These are phyloP conservation scores for Hevea brasiliensis DNA, from an alignment of 345 rosid genomes.

Conservation along the genomic window DNA sequence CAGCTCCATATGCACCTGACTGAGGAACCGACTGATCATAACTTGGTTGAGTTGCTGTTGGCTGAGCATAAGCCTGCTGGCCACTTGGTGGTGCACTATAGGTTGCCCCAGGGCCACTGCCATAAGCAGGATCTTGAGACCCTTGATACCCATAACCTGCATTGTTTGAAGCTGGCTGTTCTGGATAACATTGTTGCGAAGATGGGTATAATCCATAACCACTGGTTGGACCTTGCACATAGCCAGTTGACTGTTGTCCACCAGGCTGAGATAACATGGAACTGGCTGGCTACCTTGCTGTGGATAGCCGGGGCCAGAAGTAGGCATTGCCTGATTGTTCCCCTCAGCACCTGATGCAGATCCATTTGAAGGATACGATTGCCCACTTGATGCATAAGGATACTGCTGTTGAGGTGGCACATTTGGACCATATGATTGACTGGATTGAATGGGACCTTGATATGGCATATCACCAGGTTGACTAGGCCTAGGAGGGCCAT, in stretches of 20 bases:
- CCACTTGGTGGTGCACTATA: slow-evolving; percentile 48
- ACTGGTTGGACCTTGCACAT: slow-evolving; percentile 51
- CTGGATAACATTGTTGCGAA: slow-evolving; percentile 57
- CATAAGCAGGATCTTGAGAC: slow-evolving; percentile 64
- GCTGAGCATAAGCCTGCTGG: slow-evolving; percentile 58
- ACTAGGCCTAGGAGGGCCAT: slow-evolving; percentile 57
- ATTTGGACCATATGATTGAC: slow-evolving; percentile 55
- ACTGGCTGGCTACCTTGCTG: slow-evolving; percentile 56
- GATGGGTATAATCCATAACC: slow-evolving; percentile 57
- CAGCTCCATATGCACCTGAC: slow-evolving; percentile 50
- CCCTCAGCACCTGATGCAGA: slow-evolving; percentile 57
- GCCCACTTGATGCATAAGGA: slow-evolving; percentile 66
- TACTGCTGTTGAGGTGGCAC: slow-evolving; percentile 63
- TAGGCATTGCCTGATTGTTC: slow-evolving; percentile 47
- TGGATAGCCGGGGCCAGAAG: slow-evolving; percentile 42
- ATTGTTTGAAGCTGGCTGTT: slow-evolving; percentile 44
- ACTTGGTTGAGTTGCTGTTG: slow-evolving; percentile 54
- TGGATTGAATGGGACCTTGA: slow-evolving; percentile 50
- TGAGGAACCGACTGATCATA: slow-evolving; percentile 72
- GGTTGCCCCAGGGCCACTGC: slow-evolving; percentile 36
- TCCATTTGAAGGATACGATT: slow-evolving; percentile 56
- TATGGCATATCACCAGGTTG: slow-evolving; percentile 58
- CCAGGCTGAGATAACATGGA: slow-evolving; percentile 48
- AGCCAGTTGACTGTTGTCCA: slow-evolving; percentile 47
- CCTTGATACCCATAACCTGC: slow-evolving; percentile 64